A percentile compares a stretch with the other conserved stretches of the same genome.
These are phyloP conservation scores for Lentinula sp. DNA, from an alignment of 768 basidiomycete species.

Conservation along the genomic window DNA sequence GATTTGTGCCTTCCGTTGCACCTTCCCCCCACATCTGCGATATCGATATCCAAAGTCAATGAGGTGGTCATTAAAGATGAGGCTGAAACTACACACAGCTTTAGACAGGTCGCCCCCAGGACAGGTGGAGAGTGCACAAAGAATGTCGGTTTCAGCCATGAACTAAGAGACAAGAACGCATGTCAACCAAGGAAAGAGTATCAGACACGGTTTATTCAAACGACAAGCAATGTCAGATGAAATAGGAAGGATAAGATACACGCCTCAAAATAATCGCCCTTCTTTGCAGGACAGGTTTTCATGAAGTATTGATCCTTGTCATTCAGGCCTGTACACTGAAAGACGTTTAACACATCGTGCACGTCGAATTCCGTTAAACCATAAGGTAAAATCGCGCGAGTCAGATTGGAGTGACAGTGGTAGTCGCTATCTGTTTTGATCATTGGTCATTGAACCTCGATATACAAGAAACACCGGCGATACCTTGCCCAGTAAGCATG, in stretches of 20 bases:
- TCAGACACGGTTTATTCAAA: too few relatives aligned
- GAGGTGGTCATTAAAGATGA: neutral
- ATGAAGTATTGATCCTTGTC: slow-evolving; percentile 16
- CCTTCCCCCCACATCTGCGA: slow-evolving; percentile 12
- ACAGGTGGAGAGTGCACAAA: slow-evolving; percentile 13
- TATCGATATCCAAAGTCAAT: neutral
- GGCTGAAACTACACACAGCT: neutral
- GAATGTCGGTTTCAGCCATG: slow-evolving; percentile 12
- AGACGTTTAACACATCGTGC: slow-evolving; percentile 18
- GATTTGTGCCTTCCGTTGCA: neutral
- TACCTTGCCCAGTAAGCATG: slow-evolving; percentile 6
- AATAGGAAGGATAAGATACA: neutral
- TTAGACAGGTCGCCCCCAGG: slow-evolving; percentile 14
- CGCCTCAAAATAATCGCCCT: slow-evolving; percentile 15
- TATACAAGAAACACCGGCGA: neutral
- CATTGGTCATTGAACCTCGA: too few relatives aligned
- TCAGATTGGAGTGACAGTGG: slow-evolving; percentile 19
- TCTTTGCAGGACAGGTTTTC: slow-evolving; percentile 17
- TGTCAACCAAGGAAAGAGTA: neutral
- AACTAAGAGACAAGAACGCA: neutral
- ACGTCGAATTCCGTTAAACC: slow-evolving; percentile 16
- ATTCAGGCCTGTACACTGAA: slow-evolving; percentile 18
- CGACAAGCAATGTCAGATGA: too few relatives aligned
- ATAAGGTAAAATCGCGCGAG: slow-evolving; percentile 14
- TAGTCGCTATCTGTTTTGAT: slow-evolving; percentile 11